Conservation (phyloP, 352 stramenopile genomes). For the Aphanomyces cochlioides region DNA sequence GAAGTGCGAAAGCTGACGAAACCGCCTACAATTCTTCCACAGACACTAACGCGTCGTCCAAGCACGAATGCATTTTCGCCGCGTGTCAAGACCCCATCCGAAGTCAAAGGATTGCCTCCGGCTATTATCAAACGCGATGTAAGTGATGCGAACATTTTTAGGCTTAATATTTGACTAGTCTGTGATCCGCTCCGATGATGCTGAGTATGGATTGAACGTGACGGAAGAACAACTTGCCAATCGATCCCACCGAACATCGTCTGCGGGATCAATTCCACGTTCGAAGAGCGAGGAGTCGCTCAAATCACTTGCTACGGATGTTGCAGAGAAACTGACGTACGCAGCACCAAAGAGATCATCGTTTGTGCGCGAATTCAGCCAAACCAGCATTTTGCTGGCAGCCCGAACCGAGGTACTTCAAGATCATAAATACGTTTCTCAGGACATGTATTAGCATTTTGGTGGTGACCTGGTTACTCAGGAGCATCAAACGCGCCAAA, state of each 20-base stretch:
- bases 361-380: conserved; percentile 51
- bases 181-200: conserved; percentile 38
- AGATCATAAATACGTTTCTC: not conserved
- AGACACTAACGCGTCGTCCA: conserved; percentile 35
- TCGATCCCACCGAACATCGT: conserved; percentile 38
- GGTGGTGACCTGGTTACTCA: conserved; percentile 75
- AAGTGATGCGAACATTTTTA: not conserved
- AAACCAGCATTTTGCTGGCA: conserved; percentile 67
- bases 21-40: not conserved
- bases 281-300: conserved; percentile 74
- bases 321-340: not conserved
- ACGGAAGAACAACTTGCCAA: conserved; percentile 27
- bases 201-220: conserved; percentile 66
- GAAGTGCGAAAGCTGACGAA: conserved; percentile 53
- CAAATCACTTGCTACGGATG: conserved; percentile 27
- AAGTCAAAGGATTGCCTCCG: not conserved
- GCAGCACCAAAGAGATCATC: conserved; percentile 59
- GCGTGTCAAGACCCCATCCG: not conserved
- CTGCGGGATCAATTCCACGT: conserved; percentile 51
- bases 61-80: not conserved
- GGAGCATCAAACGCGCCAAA: conserved; percentile 64
- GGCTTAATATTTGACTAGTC: no score
- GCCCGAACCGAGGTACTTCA: conserved; percentile 56
- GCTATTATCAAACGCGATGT: not conserved
- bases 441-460: conserved; percentile 49